phyloP scores from a whole-genome alignment of 192 early-diverging fungal genomes.

The Coemansia sp. region DNA sequence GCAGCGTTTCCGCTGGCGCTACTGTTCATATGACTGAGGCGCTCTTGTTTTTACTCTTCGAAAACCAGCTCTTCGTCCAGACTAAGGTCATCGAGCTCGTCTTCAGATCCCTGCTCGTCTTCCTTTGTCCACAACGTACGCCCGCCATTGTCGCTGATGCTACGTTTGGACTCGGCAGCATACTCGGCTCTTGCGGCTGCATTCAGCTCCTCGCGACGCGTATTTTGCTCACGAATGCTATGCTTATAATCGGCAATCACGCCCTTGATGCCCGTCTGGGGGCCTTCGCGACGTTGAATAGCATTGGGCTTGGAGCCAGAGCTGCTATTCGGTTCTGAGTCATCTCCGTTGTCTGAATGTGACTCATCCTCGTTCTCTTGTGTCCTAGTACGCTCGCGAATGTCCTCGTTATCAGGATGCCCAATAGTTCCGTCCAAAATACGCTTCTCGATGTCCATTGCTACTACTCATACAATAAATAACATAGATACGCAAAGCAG shows the following conservation, averaged over 20 bases:
- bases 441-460: constrained; percentile 2
- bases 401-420: not conserved
- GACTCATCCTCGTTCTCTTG: constrained; percentile 7
- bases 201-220: constrained; percentile 7
- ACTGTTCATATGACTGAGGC: constrained; percentile 13
- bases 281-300: constrained; percentile 21
- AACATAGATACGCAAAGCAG: not conserved
- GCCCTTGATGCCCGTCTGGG: constrained; percentile 51
- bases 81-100: constrained; percentile 4
- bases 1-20: constrained; percentile 1
- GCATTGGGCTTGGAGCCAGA: not conserved
- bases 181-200: constrained; percentile 8
- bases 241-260: constrained; percentile 49
- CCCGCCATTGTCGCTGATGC: not conserved
- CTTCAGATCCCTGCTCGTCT: not conserved
- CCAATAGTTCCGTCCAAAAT: not conserved
- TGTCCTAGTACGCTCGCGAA: not conserved
- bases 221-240: constrained; percentile 9
- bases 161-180: constrained; percentile 3
- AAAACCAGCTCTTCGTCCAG: constrained; percentile 25
- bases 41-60: constrained; percentile 35
- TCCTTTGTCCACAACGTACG: constrained; percentile 27
- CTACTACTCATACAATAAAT: not conserved
- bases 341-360: not conserved
- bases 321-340: not conserved